A percentile compares a stretch with the other conserved stretches of the same genome.
Evolutionary conservation across 192 early-diverging fungal genomes (phyloP).

Genomic region (Rhizophagus sp.): DNA sequence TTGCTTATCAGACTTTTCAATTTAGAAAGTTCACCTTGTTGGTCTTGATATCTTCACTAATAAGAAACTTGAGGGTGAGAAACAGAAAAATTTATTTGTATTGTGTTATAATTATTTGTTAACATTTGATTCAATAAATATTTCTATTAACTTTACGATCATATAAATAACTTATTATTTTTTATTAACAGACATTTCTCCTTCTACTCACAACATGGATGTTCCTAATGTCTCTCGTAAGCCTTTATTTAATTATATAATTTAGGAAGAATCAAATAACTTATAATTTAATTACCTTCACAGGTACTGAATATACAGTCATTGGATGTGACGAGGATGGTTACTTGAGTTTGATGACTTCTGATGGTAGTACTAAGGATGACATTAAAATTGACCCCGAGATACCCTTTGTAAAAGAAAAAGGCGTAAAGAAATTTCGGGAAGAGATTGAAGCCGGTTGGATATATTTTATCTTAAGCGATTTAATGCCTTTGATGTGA

Average conservation of each 20-base stretch:
- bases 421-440: no score
- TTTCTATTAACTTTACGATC: neutral
- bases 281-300: neutral
- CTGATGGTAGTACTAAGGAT: conserved; percentile 85
- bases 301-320: conserved; percentile 71
- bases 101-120: no score
- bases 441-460: conserved; percentile 71
- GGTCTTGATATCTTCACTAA: conserved; percentile 97
- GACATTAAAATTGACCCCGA: conserved; percentile 77
- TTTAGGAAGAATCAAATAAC: neutral
- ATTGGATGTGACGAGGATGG: conserved; percentile 86
- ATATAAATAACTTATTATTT: neutral
- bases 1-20: neutral
- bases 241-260: neutral
- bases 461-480: conserved; percentile 33
- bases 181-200: conserved; percentile 78
- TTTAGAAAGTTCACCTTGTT: conserved; percentile 89
- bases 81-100: neutral
- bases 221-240: conserved; percentile 91
- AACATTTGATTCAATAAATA: neutral
- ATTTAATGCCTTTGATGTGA: neutral
- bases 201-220: conserved; percentile 99
- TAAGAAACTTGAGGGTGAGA: conserved; percentile 85
- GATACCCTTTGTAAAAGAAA: no score
- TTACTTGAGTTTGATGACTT: conserved; percentile 84